A percentile compares a stretch with the other conserved stretches of the same genome.
phyloP scores from a whole-genome alignment of 148 eudicot species.

The Vaccinium macrocarpon region DNA sequence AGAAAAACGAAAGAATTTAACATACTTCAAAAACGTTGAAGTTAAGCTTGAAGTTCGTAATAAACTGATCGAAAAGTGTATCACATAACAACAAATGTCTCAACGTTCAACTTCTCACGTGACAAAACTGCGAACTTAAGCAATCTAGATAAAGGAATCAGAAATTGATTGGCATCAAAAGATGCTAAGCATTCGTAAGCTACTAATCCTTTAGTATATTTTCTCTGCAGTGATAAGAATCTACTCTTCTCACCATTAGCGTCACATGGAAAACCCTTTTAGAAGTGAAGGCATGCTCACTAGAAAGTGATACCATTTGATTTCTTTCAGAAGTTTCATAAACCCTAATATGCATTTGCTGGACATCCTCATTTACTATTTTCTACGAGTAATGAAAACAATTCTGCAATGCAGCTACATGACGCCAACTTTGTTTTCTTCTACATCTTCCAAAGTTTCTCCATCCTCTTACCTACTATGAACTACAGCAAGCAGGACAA shows the following conservation, averaged over 20 bases:
- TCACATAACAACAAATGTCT: neutral
- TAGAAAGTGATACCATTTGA: neutral
- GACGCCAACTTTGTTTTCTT: neutral
- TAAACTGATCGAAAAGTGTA: neutral
- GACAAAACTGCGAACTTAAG: neutral
- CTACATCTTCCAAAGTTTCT: neutral
- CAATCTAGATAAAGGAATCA: neutral
- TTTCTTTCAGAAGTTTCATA: neutral
- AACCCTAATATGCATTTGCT: neutral
- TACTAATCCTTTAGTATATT: neutral
- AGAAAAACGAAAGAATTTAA: neutral
- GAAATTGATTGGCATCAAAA: neutral
- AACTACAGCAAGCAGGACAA: neutral
- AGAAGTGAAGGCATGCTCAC: neutral
- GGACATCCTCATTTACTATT: neutral
- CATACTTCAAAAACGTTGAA: neutral
- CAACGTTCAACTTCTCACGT: conserved; percentile 1
- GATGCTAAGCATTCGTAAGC: neutral
- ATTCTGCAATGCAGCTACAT: neutral
- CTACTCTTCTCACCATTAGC: neutral
- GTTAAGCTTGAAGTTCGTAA: neutral
- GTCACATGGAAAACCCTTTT: neutral
- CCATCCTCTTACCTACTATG: neutral
- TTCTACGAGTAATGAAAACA: neutral
- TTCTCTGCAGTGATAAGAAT: neutral